Evolutionary conservation across 495 filamentous ascomycete species (phyloP), one percentile per base, ranked within the genome.

Genomic region (Hypoxylon perforatum): DNA sequence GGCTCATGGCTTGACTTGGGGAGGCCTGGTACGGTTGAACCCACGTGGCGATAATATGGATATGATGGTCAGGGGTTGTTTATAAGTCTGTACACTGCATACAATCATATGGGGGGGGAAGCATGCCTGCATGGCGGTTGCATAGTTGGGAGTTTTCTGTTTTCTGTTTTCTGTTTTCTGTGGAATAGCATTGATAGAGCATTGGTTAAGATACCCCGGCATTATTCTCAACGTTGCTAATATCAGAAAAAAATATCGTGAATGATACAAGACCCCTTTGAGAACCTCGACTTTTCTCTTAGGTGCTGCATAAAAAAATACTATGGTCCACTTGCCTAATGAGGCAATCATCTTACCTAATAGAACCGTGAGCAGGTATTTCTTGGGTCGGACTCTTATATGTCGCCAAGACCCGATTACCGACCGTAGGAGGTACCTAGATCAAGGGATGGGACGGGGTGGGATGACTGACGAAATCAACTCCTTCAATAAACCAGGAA

Each of bases 121-220:
- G 49, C 33, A 50, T 56, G 36, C 22, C 39, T 57, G 33, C 45
- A 57, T 36, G 42, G 41, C 41, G 41, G 45, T 57, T 33, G 60
- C 60, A 69, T 69, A 36, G 51, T 23, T 14, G 47, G 61, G 66
- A 46, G 61, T 64, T 69, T 59, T 54, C 57, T 52, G 56, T 56
- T 25, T 61, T 69, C 45, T 57, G 44, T 42, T 69, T 59, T 54
- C 57, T 52, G 56, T 56, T 25, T 61, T 69, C 45, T 57, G 44
- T 42, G 61, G 66, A 42, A 52, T 50, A 57, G 65, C 53, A 54
- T 51, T 33, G 8, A 52, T 41, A 49, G 45, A 44, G 56, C 8
- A 28, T 64, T 56, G 6, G 47, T 50, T 12, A 49, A 63, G 66
- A 69, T 69, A 69, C 65, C 66, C 60, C 15, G 53, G 61, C 45